Base-by-base conservation (phyloP, 805 yeast genomes). In the Candida ipomoeae region DNA sequence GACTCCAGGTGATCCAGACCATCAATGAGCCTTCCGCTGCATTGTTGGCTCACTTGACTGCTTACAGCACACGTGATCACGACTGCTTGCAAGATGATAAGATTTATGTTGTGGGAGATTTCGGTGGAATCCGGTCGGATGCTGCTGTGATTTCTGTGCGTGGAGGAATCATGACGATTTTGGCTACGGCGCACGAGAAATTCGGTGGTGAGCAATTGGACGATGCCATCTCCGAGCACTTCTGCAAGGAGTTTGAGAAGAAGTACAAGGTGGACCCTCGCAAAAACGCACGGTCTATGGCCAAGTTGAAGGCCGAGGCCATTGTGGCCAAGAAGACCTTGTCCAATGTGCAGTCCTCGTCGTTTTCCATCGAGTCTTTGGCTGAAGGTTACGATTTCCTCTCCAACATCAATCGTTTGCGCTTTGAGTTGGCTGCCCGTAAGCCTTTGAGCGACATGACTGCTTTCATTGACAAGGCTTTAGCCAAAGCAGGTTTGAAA, bases 301-400 rank as follows among this genome's bases (percentile, higher is more conserved):
- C 98, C 60, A 94, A 94, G 76, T 81, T 94, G 65, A 79, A 80
- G 67, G 84, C 85, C 54, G 96, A 90, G 68, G 80, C 95, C 52
- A 84, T 87, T 65, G 74, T 83, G 49, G 87, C 94, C 52, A 89
- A 91, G 77, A 89, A 89, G 76, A 94, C 99, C 39, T 78, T 94
- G 62, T 87, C 96, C 46, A 90, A 91, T 68, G 94, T 94, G 49
- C 84, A 84, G 61, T 77, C 89, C 45, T 85, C 97, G 41, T 87
- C 94, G 49, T 89, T 90, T 65, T 94, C 98, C 42, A 87, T 94
- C 61, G 99, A 94, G 73, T 87, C 96, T 20, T 80, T 94, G 57
- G 92, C 96, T 53, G 96, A 87, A 53, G 99, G 99, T 56, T 82
- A 78, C 67, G 99, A 94, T 73, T 94, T 85, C 83, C 91, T 89